Base-by-base conservation (phyloP, 2,329 filamentous ascomycete genomes). In the Aspergillus texensis region DNA sequence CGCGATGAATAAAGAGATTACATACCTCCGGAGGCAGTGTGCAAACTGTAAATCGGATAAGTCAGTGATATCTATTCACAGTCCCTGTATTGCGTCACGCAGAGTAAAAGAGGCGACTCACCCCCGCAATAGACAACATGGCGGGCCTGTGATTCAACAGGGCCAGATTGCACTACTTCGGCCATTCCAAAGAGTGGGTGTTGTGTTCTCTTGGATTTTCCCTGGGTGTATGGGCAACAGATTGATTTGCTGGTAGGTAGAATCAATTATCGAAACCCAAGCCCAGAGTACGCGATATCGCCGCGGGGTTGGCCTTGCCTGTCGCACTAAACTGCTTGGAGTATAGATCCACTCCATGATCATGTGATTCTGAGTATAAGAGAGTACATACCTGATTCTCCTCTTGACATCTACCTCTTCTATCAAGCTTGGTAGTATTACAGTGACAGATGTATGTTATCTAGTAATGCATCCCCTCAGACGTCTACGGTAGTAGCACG, bases 21-120 rank as follows among this genome's bases (percentile, higher is more conserved):
- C 82, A 78, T 88, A 89, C 87, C 86, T 90, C 88, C 71, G 88
- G 87, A 65, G 88, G 88, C 67, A 90, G 79, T 67, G 83, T 84
- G 81, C 88, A 90, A 65, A 90, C 87, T 88, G 58, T 53, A 30
- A 26, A 57, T 52, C 36, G 14, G 28, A 45, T 16, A 28, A 28
- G 52, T 66, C 45, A 65, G 62, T 21, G 50, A 39, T 46, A 21
- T 45, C 39, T 11, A 43, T 30, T 8, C 19, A 32, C 39, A 19
- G 19, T 21, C 28, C 24, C 10, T 30, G 21, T 9, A 28, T 45
- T 52, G 58, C 36, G 32, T 53, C 39, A 57, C 34, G 30, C 24
- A 26, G 21, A 46, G 14, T 41, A n/a, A 26, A 58, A 48, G 39
- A 53, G 45, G 32, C 48, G 46, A 74, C 82, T 73, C 73, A 86